Base-by-base conservation (phyloP, 371 early-diverging fungal species). In the Chytridium lagenaria region DNA sequence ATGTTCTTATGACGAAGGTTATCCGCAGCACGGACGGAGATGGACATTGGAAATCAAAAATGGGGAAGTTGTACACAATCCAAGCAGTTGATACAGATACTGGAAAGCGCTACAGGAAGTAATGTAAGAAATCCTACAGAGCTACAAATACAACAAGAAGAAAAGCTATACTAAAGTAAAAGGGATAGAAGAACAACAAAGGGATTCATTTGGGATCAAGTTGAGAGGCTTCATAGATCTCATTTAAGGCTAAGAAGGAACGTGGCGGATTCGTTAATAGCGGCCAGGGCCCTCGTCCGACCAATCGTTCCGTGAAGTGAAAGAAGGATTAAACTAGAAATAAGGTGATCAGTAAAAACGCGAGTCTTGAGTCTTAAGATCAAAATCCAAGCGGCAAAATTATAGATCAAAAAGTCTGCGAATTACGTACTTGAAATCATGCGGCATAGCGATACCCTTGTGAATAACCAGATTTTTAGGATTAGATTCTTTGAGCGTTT, bases 391-490 rank as follows among this genome's bases (percentile, higher is more conserved):
- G 10, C 49, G 37, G 2, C n/a, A 12, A 26, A 40, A 66, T 40
- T n/a, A 40, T 31, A 15, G 19, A 28, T 10, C 34, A 28, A 63
- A 63, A n/a, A n/a, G n/a, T n/a, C n/a, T n/a, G n/a, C n/a, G n/a
- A n/a, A n/a, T n/a, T n/a, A 40, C 66, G 1, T 66, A 66, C 66
- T 66, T 38, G 44, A 40, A 66, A 44, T 66, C 66, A 66, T 66
- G 66, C 28, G 66, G 66, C 66, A 66, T 66, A 7, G 12, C 66
- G n/a, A 40, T 28, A 44, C 66, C 66, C 5, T 12, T 30, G 44
- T 66, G 66, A 19, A 66, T 28, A 16, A 40, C 66, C 39, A 44
- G n/a, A 40, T 66, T 44, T 7, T 28, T 26, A 5, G 66, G 2
- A 5, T 23, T 23, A 28, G 7, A 3, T 23, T 28, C 36, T 23